Base-by-base conservation (phyloP, 805 yeast species). In the Saturnispora gosingensis region DNA sequence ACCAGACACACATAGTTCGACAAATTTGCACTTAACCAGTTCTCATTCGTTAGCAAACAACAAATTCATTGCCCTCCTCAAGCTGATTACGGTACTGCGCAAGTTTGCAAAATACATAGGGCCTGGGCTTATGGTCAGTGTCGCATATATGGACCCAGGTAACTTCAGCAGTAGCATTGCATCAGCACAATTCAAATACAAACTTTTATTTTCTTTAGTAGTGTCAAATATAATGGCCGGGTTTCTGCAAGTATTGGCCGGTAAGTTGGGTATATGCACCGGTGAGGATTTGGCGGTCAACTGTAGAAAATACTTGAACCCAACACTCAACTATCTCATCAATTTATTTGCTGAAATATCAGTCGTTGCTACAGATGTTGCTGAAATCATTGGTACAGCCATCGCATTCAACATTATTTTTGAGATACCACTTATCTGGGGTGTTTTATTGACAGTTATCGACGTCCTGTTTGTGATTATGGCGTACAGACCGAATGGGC, bases 371-470 rank as follows among this genome's bases (percentile, higher is more conserved):
- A 91, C 98, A 0, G 99, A 91, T 69, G 76, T 93, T 57, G 97
- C 99, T 1, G 98, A 91, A 65, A 96, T 91, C 35, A 91, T 93
- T 25, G 99, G 99, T n/a, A 88, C 97, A 3, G 97, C 98, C 3
- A 88, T 91, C 52, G 84, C 98, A 0, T 74, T 91, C 52, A 88
- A 93, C 59, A 88, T 91, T 51, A 69, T 93, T 43, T 81, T 90
- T 63, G 76, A 78, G 2, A 71, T 93, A 7, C 98, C 98, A 0
- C 70, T 93, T 18, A 74, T 87, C 7, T 73, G 80, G 5, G 99
- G 99, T 34, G 96, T 91, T 15, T 68, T 88, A 3, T 66, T 91
- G 48, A 91, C 98, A 0, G 83, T 88, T 22, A 69, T 88, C 3
- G 99, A 91, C 61, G 97, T 91, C 6, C 65, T 91, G 51, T 73